Evolutionary conservation across 805 yeast genomes (phyloP).

Genomic region (Ogataea allantospora): DNA sequence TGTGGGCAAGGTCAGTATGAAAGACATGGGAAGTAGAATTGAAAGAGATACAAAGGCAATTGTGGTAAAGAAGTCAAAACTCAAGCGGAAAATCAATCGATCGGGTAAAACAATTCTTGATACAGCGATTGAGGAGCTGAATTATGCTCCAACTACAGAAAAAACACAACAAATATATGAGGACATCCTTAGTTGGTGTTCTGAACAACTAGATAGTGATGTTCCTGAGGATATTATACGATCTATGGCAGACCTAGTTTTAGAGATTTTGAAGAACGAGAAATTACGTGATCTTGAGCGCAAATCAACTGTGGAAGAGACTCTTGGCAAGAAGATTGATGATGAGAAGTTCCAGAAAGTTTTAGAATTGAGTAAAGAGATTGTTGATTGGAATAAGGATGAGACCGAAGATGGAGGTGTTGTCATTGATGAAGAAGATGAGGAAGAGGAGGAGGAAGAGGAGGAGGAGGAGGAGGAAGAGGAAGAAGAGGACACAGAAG

Average conservation of each 20-base stretch:
- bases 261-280: constrained; percentile 54
- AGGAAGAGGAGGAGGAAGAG: constrained; percentile 31
- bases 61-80: constrained; percentile 6
- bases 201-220: constrained; percentile 58
- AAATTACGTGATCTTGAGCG: constrained; percentile 41
- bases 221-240: constrained; percentile 70
- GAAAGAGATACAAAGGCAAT: constrained; percentile 4
- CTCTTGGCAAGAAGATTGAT: constrained; percentile 42
- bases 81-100: constrained; percentile 13
- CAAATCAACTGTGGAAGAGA: constrained; percentile 49
- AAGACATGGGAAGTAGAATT: constrained; percentile 58
- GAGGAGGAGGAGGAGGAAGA: constrained; percentile 33
- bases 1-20: constrained; percentile 61
- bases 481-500: constrained; percentile 28
- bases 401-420: constrained; percentile 32
- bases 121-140: constrained; percentile 44
- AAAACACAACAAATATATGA: constrained; percentile 53
- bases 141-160: constrained; percentile 62
- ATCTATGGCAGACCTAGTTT: constrained; percentile 67
- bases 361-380: constrained; percentile 40
- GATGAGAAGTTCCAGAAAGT: constrained; percentile 48
- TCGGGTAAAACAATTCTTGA: constrained; percentile 32
- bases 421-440: constrained; percentile 43
- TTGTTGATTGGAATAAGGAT: constrained; percentile 46
- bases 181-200: constrained; percentile 58